Evolutionary conservation across 1,139 yeast genomes (phyloP).

Genomic region (Blastobotrys arbuscula): DNA sequence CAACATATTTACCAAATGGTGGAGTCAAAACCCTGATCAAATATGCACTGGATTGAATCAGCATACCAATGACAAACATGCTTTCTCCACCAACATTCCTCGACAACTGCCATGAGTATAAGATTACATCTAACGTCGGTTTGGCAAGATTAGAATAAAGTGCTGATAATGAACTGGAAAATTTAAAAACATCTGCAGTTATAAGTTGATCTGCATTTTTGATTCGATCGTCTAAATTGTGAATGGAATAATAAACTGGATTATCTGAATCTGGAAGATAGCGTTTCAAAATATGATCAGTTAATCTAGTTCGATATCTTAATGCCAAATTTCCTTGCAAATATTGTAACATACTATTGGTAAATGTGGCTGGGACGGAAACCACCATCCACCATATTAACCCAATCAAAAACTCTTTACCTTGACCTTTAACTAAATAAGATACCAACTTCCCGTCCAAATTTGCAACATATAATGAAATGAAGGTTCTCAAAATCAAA

Average conservation of each 20-base stretch:
- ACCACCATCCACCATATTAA: conserved; percentile 75
- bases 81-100: conserved; percentile 79
- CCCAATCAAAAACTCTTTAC: conserved; percentile 56
- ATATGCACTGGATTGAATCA: conserved; percentile 77
- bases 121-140: conserved; percentile 73
- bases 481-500: conserved; percentile 61
- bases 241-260: conserved; percentile 45
- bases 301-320: conserved; percentile 59
- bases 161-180: conserved; percentile 65
- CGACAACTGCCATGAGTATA: conserved; percentile 78
- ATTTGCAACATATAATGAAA: conserved; percentile 79
- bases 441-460: conserved; percentile 86
- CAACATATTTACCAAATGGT: conserved; percentile 78
- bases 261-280: conserved; percentile 49
- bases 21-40: conserved; percentile 75
- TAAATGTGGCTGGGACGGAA: conserved; percentile 82
- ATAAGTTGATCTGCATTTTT: conserved; percentile 79
- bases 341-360: conserved; percentile 68
- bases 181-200: conserved; percentile 71
- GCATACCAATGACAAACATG: conserved; percentile 68
- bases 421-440: conserved; percentile 66
- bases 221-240: conserved; percentile 56
- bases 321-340: conserved; percentile 65
- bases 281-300: conserved; percentile 55
- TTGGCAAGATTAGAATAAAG: conserved; percentile 84